A percentile compares a stretch with the other conserved stretches of the same genome.
phyloP scores from a whole-genome alignment of 1,139 yeast species.

The Protomyces lactucae-debilis region DNA sequence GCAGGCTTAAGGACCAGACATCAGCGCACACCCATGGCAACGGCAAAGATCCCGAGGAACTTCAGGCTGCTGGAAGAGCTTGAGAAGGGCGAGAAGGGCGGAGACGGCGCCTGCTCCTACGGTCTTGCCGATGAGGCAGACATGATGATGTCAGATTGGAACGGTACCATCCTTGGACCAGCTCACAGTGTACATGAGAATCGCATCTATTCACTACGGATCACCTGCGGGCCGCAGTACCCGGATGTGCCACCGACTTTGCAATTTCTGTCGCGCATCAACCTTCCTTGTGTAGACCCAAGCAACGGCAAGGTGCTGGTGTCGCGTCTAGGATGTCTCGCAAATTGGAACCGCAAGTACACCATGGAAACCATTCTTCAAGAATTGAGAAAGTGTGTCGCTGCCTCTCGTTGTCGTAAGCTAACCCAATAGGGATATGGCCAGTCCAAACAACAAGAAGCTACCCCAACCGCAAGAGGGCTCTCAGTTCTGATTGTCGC shows the following conservation, averaged over 20 bases:
- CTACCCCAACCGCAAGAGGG: slow-evolving; percentile 92
- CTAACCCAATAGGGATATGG: slow-evolving; percentile 58
- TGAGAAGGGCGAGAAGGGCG: slow-evolving; percentile 98
- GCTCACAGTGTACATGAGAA: slow-evolving; percentile 84
- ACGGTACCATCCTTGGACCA: slow-evolving; percentile 94
- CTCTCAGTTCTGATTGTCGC: slow-evolving; percentile 1
- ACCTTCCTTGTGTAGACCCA: slow-evolving; percentile 79
- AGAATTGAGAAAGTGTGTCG: slow-evolving; percentile 62
- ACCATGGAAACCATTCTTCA: slow-evolving; percentile 88
- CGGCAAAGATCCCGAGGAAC: slow-evolving; percentile 26
- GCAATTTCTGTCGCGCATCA: slow-evolving; percentile 72
- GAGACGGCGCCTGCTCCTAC: slow-evolving; percentile 93
- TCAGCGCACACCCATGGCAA: background rate
- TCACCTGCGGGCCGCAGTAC: slow-evolving; percentile 76
- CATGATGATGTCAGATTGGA: slow-evolving; percentile 88
- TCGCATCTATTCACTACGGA: slow-evolving; percentile 76
- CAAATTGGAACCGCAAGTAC: slow-evolving; percentile 79
- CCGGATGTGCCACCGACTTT: slow-evolving; percentile 88
- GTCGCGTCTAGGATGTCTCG: slow-evolving; percentile 61
- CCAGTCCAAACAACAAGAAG: slow-evolving; percentile 73
- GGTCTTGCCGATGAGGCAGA: slow-evolving; percentile 87
- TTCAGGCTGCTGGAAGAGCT: slow-evolving; percentile 37
- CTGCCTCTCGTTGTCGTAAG: no score
- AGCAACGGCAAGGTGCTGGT: slow-evolving; percentile 50
- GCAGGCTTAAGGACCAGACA: no score